Evolutionary conservation across 192 early-diverging fungal species (phyloP).

Genomic region (Kappamyces sp.): DNA sequence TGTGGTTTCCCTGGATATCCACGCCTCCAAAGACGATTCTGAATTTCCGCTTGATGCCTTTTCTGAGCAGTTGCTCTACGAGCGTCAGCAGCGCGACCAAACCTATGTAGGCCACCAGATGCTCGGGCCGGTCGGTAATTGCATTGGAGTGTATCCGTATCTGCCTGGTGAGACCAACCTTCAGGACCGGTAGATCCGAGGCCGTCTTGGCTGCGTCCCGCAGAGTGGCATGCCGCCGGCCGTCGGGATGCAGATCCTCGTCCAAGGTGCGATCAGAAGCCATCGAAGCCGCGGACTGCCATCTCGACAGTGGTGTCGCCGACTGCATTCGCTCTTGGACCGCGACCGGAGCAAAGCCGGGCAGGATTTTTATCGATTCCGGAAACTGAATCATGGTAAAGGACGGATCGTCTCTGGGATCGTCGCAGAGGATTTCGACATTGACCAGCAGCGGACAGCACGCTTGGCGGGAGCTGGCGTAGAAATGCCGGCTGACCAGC

Average conservation of each 20-base stretch:
- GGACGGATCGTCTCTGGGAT: neutral
- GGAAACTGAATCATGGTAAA: slow-evolving; percentile 4
- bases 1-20: slow-evolving; percentile 16
- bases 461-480: neutral
- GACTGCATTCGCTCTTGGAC: neutral
- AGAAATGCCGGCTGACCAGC: neutral
- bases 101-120: slow-evolving; percentile 21
- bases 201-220: too few relatives aligned
- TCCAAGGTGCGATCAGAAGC: too few relatives aligned
- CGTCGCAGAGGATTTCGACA: slow-evolving; percentile 12
- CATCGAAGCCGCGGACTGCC: too few relatives aligned
- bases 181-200: too few relatives aligned
- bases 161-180: neutral
- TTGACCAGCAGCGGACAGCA: slow-evolving; percentile 4
- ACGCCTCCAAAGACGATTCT: slow-evolving; percentile 28
- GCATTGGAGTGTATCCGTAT: slow-evolving; percentile 20
- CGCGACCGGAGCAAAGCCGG: neutral
- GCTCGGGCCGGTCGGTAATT: slow-evolving; percentile 18
- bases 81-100: too few relatives aligned
- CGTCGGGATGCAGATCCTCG: too few relatives aligned
- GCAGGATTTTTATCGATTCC: slow-evolving; percentile 11
- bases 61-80: slow-evolving; percentile 16
- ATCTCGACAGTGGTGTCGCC: too few relatives aligned
- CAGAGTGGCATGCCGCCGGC: too few relatives aligned
- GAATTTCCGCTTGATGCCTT: slow-evolving; percentile 6